phyloP scores from a whole-genome alignment of 441 rosid species.

The Pelargonium cotyledonis region DNA sequence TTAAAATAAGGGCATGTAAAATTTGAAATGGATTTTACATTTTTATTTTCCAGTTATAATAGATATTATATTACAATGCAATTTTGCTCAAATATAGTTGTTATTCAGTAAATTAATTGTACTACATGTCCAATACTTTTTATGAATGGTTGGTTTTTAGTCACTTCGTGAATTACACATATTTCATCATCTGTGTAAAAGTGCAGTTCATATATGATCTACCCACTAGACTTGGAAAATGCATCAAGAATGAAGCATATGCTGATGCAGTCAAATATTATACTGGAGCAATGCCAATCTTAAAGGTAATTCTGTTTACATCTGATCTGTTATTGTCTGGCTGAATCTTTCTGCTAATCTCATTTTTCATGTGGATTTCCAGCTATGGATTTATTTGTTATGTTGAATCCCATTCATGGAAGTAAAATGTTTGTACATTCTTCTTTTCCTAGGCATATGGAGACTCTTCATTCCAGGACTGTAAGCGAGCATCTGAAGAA shows the following conservation, averaged over 20 bases:
- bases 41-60: slow-evolving; percentile 1
- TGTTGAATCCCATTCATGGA: slow-evolving; percentile 10
- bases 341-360: slow-evolving; percentile 9
- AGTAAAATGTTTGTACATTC: neutral
- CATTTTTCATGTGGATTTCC: slow-evolving; percentile 8
- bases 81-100: neutral
- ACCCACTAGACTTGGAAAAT: slow-evolving; percentile 89
- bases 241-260: slow-evolving; percentile 82
- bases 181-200: slow-evolving; percentile 44
- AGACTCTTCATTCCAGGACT: slow-evolving; percentile 89
- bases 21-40: neutral
- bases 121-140: neutral
- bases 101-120: neutral
- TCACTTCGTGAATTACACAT: slow-evolving; percentile 23
- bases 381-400: slow-evolving; percentile 12
- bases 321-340: slow-evolving; percentile 7
- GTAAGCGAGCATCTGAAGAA: slow-evolving; percentile 94
- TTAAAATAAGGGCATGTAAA: slow-evolving; percentile 2
- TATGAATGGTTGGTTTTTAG: slow-evolving; percentile 21
- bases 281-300: slow-evolving; percentile 94
- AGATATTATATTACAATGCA: neutral
- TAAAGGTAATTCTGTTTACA: slow-evolving; percentile 45
- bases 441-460: slow-evolving; percentile 64
- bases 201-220: slow-evolving; percentile 98
- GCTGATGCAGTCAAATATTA: slow-evolving; percentile 95